phyloP scores from a whole-genome alignment of 1,284 basidiomycete genomes.

The Tremellales sp. region DNA sequence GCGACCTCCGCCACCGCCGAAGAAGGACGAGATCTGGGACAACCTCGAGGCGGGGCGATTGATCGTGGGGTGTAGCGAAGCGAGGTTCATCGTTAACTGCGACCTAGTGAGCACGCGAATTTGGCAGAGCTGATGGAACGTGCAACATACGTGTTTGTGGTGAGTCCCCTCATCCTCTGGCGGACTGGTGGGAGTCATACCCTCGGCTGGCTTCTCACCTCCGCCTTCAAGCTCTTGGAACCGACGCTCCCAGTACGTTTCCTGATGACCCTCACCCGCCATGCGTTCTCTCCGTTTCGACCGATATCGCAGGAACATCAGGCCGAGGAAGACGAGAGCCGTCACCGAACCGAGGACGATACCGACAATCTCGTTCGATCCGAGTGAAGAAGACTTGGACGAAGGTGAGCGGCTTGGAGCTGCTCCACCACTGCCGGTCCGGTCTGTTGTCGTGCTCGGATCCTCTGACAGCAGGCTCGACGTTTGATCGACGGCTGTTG shows the following conservation, averaged over 20 bases:
- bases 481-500: no score
- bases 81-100: slow-evolving; percentile 17
- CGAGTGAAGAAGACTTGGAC: no score
- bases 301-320: slow-evolving; percentile 6
- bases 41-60: slow-evolving; percentile 12
- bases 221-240: slow-evolving; percentile 19
- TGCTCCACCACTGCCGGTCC: no score
- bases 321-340: slow-evolving; percentile 3
- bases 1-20: no score
- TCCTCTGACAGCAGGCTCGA: no score
- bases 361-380: no score
- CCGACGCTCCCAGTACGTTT: slow-evolving; percentile 22
- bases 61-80: slow-evolving; percentile 9
- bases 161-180: neutral
- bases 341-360: neutral
- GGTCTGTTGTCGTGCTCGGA: neutral
- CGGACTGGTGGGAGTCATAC: neutral
- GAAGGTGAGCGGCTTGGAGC: no score
- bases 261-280: neutral
- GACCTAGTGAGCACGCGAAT: neutral
- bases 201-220: slow-evolving; percentile 1
- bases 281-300: no score
- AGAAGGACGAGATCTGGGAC: slow-evolving; percentile 18
- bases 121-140: neutral
- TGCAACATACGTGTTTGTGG: neutral